Evolutionary conservation across 768 basidiomycete species (phyloP).

Genomic region (Mycena filopes): DNA sequence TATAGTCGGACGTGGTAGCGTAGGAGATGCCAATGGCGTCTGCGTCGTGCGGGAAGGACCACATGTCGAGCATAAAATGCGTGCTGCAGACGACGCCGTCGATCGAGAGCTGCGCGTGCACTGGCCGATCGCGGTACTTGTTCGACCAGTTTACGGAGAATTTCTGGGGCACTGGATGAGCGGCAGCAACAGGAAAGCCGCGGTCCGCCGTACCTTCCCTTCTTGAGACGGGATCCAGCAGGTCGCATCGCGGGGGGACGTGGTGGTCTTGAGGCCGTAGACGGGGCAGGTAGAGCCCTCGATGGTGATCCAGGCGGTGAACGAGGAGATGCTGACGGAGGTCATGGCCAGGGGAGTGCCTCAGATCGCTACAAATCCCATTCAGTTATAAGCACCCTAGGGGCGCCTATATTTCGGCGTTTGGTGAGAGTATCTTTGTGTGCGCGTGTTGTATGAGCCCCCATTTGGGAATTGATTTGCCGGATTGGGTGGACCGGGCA

Average conservation of each 20-base stretch:
- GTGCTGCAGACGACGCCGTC: slow-evolving; percentile 40
- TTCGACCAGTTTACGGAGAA: slow-evolving; percentile 41
- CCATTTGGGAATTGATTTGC: slow-evolving; percentile 6
- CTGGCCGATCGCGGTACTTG: slow-evolving; percentile 25
- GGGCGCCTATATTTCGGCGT: not conserved
- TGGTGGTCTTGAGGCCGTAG: slow-evolving; percentile 21
- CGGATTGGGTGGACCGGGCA: too few relatives aligned
- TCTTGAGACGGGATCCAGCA: slow-evolving; percentile 40
- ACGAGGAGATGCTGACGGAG: slow-evolving; percentile 19
- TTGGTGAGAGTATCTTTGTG: not conserved
- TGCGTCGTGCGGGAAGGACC: slow-evolving; percentile 22
- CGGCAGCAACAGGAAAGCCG: not conserved
- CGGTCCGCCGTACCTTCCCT: slow-evolving; percentile 33
- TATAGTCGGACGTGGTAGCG: slow-evolving; percentile 43
- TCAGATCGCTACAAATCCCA: not conserved
- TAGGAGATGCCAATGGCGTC: slow-evolving; percentile 36
- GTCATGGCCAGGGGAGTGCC: slow-evolving; percentile 7
- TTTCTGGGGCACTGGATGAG: slow-evolving; percentile 24
- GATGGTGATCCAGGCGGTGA: slow-evolving; percentile 38
- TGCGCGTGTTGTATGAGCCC: not conserved
- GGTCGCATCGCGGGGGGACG: slow-evolving; percentile 15
- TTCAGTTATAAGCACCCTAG: not conserved
- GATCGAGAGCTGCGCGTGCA: slow-evolving; percentile 36
- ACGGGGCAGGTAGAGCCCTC: slow-evolving; percentile 26
- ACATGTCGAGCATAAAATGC: slow-evolving; percentile 36